Evolutionary conservation across 2,329 filamentous ascomycete genomes (phyloP).

Genomic region (Colletotrichum sp.): DNA sequence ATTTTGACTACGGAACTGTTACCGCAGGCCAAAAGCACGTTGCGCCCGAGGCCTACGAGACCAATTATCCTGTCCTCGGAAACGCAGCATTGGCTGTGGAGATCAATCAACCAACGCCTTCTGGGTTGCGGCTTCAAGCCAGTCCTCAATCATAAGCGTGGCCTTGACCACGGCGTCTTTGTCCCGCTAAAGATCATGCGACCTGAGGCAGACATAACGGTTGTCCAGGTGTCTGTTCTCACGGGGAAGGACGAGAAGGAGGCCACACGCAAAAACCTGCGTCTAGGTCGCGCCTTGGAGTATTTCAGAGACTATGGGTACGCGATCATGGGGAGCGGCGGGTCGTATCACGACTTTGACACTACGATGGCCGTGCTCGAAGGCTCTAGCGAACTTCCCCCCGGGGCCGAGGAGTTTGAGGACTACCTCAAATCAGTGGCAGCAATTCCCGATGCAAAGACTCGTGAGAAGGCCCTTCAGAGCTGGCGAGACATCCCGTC

Average conservation of each 20-base stretch:
- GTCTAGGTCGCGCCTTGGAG: background rate
- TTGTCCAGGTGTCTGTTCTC: background rate
- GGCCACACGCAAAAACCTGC: background rate
- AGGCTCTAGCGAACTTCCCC: background rate
- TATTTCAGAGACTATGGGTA: background rate
- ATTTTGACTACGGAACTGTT: background rate
- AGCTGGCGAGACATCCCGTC: background rate
- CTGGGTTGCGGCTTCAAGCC: background rate
- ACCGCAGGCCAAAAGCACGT: background rate
- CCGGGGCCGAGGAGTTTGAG: background rate
- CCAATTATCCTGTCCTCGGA: background rate
- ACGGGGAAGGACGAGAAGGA: background rate
- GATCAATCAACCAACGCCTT: background rate
- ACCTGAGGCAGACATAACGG: background rate
- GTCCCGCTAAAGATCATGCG: background rate
- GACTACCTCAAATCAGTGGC: background rate
- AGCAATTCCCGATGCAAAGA: background rate
- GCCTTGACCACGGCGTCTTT: background rate
- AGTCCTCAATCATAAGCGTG: background rate
- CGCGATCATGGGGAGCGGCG: background rate
- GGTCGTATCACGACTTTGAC: background rate
- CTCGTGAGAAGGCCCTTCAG: background rate
- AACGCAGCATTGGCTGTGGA: background rate
- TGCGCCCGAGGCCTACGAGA: background rate
- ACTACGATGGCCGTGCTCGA: background rate